A percentile compares a stretch with the other conserved stretches of the same genome.
Evolutionary conservation across 2,329 filamentous ascomycete species (phyloP).

Genomic region (Sporothrix globosa): DNA sequence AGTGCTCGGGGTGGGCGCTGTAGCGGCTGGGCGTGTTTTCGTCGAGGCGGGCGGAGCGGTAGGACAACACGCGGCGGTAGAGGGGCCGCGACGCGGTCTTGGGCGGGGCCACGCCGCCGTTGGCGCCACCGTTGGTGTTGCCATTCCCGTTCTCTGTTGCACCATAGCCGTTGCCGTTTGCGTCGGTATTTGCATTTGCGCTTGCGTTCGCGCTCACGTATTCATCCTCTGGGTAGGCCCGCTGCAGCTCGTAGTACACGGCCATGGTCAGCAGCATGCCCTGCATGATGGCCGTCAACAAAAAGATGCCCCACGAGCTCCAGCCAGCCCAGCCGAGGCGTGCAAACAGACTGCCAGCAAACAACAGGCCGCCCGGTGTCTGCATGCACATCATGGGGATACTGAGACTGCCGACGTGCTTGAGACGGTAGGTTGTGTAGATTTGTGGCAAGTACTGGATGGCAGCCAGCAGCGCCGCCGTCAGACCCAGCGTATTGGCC

Average conservation of each 20-base stretch:
- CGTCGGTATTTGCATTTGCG: too few species aligned
- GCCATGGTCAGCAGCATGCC: conserved; percentile 79
- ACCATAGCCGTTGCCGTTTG: conserved; percentile 40
- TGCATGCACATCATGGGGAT: conserved; percentile 99
- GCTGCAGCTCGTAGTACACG: conserved; percentile 70
- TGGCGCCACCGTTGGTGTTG: conserved; percentile 31
- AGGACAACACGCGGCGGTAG: conserved; percentile 51
- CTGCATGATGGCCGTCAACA: conserved; percentile 84
- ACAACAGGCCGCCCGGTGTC: conserved; percentile 88
- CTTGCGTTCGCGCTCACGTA: neutral
- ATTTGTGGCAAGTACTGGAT: conserved; percentile 97
- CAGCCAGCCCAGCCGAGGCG: conserved; percentile 81
- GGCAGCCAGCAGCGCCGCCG: conserved; percentile 75
- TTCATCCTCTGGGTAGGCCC: conserved; percentile 33
- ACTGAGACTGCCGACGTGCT: conserved; percentile 86
- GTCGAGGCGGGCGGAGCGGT: conserved; percentile 50
- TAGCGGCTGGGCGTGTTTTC: conserved; percentile 56
- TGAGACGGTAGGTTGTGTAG: conserved; percentile 82
- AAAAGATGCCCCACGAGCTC: conserved; percentile 93
- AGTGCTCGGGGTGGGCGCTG: conserved; percentile 56
- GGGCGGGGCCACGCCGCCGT: conserved; percentile 36
- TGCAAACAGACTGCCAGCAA: conserved; percentile 79
- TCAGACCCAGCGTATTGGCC: conserved; percentile 83
- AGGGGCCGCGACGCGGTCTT: conserved; percentile 41
- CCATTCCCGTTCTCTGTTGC: conserved; percentile 33